A percentile compares a stretch with the other conserved stretches of the same genome.
phyloP scores from a whole-genome alignment of 176 grass and related monocot genomes.

The Rhynchospora pubera region DNA sequence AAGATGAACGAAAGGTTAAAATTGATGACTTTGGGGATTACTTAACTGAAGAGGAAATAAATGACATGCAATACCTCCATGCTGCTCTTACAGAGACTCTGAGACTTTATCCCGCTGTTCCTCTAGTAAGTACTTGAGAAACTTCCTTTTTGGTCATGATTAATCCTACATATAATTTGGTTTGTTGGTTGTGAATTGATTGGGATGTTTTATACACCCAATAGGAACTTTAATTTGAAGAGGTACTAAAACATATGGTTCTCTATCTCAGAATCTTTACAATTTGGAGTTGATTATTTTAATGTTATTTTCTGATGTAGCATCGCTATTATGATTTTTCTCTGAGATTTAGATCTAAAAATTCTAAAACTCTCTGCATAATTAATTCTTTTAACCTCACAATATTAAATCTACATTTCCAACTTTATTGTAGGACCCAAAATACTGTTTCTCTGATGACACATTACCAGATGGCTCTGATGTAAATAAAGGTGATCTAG shows the following conservation, averaged over 20 bases:
- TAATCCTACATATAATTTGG: neutral
- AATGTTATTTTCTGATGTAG: no score
- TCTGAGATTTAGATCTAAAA: no score
- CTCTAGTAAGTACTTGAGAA: constrained; percentile 37
- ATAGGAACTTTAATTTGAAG: no score
- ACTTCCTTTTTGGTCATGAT: neutral
- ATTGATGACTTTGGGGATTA: constrained; percentile 8
- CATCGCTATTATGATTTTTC: no score
- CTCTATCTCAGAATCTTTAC: no score
- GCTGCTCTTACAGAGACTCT: constrained; percentile 64
- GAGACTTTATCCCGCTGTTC: constrained; percentile 55
- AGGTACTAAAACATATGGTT: neutral
- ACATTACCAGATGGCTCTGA: constrained; percentile 56
- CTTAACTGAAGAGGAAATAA: constrained; percentile 43
- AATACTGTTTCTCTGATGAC: constrained; percentile 67
- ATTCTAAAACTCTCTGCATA: no score
- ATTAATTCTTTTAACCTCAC: no score
- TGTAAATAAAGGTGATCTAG: constrained; percentile 56
- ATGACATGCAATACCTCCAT: constrained; percentile 70
- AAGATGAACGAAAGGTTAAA: neutral
- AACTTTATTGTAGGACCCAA: constrained; percentile 32
- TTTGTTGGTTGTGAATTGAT: neutral
- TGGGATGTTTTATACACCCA: neutral
- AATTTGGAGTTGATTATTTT: no score
- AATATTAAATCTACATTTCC: no score